phyloP scores from a whole-genome alignment of 2,329 filamentous ascomycete species.

The Colletotrichum gloeosporioides region DNA sequence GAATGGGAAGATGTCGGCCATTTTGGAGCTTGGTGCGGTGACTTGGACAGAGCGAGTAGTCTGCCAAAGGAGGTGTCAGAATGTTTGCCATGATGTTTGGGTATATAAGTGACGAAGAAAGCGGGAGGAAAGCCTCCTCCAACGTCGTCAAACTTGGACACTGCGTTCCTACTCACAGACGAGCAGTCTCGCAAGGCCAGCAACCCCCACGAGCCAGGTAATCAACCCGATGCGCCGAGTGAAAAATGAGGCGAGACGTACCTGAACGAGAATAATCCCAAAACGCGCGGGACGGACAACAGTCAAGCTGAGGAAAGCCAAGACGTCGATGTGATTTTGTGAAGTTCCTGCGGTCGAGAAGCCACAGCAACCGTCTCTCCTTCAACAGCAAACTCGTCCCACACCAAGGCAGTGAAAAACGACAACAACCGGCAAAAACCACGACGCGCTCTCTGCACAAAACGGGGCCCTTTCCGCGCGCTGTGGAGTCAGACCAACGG shows the following conservation, averaged over 20 bases:
- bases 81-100: too few species aligned
- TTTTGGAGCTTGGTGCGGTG: background rate
- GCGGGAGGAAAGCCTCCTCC: too few species aligned
- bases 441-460: background rate
- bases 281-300: fast-evolving
- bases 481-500: background rate
- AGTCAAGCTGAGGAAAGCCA: background rate
- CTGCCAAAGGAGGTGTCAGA: too few species aligned
- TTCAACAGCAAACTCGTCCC: too few species aligned
- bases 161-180: too few species aligned
- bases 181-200: too few species aligned
- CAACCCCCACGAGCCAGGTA: too few species aligned
- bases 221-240: too few species aligned
- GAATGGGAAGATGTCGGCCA: background rate
- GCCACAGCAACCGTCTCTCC: fast-evolving
- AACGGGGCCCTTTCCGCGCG: background rate
- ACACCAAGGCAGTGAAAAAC: fast-evolving
- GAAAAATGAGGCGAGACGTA: too few species aligned
- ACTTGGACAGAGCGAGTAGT: background rate
- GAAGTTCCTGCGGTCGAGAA: background rate
- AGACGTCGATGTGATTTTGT: too few species aligned
- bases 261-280: background rate
- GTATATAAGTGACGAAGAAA: too few species aligned
- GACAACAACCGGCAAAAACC: background rate
- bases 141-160: too few species aligned